Base-by-base conservation (phyloP, 306 rosid genomes). In the Abrus pulchellus region DNA sequence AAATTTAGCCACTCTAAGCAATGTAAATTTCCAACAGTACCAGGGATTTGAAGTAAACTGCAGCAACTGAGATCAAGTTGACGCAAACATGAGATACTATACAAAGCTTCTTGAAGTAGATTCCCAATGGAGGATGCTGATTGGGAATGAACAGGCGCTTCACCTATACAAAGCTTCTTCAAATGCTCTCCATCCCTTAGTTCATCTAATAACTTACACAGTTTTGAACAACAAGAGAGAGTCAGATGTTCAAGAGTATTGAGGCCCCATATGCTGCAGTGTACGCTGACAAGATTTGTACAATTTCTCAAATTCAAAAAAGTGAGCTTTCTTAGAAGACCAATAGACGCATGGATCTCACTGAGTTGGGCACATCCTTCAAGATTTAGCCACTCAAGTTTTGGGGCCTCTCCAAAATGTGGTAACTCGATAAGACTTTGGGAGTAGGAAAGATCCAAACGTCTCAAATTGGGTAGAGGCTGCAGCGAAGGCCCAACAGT, bases 241-340 rank as follows among this genome's bases (percentile, higher is more conserved):
- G 55, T 78, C 7, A 79, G 68, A 78, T 8, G 1, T 10, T 30
- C 57, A 30, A 78, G 68, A 14, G 75, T 41, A 44, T 8, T 41
- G 4, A 78, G 9, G 4, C 8, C 10, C 3, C 29, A 67, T 13
- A 78, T n/a, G 48, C 6, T 44, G 3, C 9, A 30, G 29, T 75
- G 76, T 45, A 78, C 6, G 20, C 49, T 55, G 6, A 3, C 10
- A 8, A 78, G 47, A 44, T n/a, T 45, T 41, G 0, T 55, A 45
- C 82, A 78, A 59, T n/a, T 7, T 14, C 4, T 44, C 27, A 57
- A 40, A 3, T 4, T 28, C 55, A 57, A 74, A 28, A 5, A 53
- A 56, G 12, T 29, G 29, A 74, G 44, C 0, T 0, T 36, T 36
- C 4, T 4, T 4, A 36, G 4, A 36, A 36, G 40, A 74, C 34